Conservation (phyloP, 1,284 basidiomycete genomes). For the Ustilago vetiveriae region DNA sequence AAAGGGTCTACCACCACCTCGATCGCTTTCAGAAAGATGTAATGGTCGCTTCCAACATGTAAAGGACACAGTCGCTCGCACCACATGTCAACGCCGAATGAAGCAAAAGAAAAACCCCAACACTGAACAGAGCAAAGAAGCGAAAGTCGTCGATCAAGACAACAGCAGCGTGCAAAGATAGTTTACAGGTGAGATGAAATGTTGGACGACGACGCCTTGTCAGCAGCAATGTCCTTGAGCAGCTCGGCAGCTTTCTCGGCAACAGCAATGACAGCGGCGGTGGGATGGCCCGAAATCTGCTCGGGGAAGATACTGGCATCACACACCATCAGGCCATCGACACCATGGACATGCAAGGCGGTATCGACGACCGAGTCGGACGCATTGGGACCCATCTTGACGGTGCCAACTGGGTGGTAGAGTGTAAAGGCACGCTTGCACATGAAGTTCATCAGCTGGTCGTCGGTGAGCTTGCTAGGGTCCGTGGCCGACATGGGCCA, state of each 20-base stretch:
- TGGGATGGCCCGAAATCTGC: conserved; percentile 55
- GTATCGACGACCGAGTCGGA: conserved; percentile 46
- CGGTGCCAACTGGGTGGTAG: conserved; percentile 73
- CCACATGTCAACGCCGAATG: not conserved
- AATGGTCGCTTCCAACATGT: too few species aligned
- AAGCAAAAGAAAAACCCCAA: too few species aligned
- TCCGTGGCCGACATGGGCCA: conserved; percentile 49
- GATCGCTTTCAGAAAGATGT: conserved; percentile 45
- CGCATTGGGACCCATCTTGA: conserved; percentile 38
- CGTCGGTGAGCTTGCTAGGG: conserved; percentile 52
- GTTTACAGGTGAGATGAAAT: conserved; percentile 27
- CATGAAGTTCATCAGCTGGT: conserved; percentile 66
- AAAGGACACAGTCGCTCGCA: not conserved
- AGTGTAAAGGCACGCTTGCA: conserved; percentile 72
- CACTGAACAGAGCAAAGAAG: conserved; percentile 1
- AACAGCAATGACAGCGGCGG: conserved; percentile 45
- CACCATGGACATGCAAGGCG: conserved; percentile 45
- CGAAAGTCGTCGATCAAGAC: too few species aligned
- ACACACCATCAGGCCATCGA: conserved; percentile 49
- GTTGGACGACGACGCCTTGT: conserved; percentile 13
- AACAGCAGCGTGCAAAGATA: too few species aligned
- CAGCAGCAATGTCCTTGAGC: conserved; percentile 24
- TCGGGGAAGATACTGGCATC: conserved; percentile 58
- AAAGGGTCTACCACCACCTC: conserved; percentile 54
- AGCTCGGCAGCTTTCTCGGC: conserved; percentile 50